phyloP scores from a whole-genome alignment of 202 grass and related monocot species.

The Tripidium arundinaceum region DNA sequence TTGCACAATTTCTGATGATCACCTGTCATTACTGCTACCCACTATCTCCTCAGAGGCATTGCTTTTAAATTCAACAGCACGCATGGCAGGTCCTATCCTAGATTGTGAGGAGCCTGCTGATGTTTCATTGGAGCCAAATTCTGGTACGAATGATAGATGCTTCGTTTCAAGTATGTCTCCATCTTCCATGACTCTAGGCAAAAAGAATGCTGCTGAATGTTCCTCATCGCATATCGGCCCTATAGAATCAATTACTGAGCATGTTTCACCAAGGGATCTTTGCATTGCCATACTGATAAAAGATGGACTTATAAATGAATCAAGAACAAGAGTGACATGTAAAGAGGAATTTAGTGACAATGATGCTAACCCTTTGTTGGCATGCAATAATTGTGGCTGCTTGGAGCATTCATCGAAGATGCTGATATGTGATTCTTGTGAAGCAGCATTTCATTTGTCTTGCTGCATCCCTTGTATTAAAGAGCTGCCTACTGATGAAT shows the following conservation, averaged over 20 bases:
- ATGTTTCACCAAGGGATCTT: slow-evolving; percentile 63
- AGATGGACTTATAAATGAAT: slow-evolving; percentile 47
- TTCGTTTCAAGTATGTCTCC: slow-evolving; percentile 31
- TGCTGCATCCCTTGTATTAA: slow-evolving; percentile 58
- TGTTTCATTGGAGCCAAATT: slow-evolving; percentile 39
- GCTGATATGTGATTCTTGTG: slow-evolving; percentile 89
- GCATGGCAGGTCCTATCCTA: slow-evolving; percentile 12
- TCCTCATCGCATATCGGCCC: slow-evolving; percentile 39
- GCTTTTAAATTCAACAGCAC: slow-evolving; percentile 26
- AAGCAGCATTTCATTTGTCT: slow-evolving; percentile 79
- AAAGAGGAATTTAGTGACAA: slow-evolving; percentile 31
- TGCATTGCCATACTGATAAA: slow-evolving; percentile 68
- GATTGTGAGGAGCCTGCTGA: slow-evolving; percentile 26
- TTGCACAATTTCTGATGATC: slow-evolving; percentile 33
- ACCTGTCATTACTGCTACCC: slow-evolving; percentile 21
- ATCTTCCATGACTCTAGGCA: slow-evolving; percentile 28
- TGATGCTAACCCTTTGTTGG: slow-evolving; percentile 44
- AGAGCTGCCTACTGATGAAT: slow-evolving; percentile 47
- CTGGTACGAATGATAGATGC: slow-evolving; percentile 23
- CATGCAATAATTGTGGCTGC: slow-evolving; percentile 59
- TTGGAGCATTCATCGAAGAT: slow-evolving; percentile 63
- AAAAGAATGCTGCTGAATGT: slow-evolving; percentile 46
- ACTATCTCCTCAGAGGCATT: slow-evolving; percentile 10
- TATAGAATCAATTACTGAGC: slow-evolving; percentile 34
- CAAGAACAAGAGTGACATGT: slow-evolving; percentile 14